Evolutionary conservation across 805 yeast species (phyloP).

Genomic region (Kodamaea leandrae): DNA sequence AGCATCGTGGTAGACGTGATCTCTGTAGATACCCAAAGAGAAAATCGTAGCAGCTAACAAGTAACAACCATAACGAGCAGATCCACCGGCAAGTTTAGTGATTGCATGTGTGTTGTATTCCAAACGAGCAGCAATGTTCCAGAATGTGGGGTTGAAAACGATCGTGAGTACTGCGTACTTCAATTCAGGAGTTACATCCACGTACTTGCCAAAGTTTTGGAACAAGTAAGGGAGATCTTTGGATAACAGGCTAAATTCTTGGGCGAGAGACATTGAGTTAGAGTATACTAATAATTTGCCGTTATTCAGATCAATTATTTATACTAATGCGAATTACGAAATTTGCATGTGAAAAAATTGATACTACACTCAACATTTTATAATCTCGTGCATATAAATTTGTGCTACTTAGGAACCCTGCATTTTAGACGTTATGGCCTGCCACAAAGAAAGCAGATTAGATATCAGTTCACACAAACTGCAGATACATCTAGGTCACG

Average conservation of each 20-base stretch:
- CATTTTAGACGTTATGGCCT: neutral
- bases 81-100: conserved; percentile 71
- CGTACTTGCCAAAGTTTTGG: conserved; percentile 19
- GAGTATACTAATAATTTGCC: neutral
- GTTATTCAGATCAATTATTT: neutral
- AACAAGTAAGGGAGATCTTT: conserved; percentile 20
- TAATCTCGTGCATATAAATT: neutral
- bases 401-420: neutral
- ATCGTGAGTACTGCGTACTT: conserved; percentile 57
- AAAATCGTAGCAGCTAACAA: conserved; percentile 79
- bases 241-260: conserved; percentile 10
- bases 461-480: no score
- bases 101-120: conserved; percentile 77
- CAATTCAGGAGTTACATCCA: conserved; percentile 21
- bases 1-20: conserved; percentile 69
- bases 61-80: conserved; percentile 72
- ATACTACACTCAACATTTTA: neutral
- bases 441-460: no score
- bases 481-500: no score
- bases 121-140: conserved; percentile 89
- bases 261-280: conserved; percentile 6
- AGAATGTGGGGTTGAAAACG: conserved; percentile 89
- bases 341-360: conserved; percentile 1
- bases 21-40: conserved; percentile 80
- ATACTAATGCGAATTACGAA: neutral